A percentile compares a stretch with the other conserved stretches of the same genome.
Conservation (phyloP, 148 eudicot genomes). For the Rhododendron griersonianum region DNA sequence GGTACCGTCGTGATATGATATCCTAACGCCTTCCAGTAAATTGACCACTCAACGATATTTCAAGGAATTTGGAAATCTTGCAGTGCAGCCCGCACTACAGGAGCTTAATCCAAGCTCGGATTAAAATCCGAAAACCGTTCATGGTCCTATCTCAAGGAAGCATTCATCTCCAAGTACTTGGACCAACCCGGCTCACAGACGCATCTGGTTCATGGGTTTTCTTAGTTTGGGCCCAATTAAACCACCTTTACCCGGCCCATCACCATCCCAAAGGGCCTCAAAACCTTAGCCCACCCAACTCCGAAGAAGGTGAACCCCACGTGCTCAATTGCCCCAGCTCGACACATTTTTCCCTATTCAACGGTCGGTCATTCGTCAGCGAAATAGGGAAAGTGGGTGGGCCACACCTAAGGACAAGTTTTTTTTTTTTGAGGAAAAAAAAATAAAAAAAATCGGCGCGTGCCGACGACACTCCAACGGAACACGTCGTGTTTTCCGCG, state of each 20-base stretch:
- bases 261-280: not conserved
- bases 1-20: too few species aligned
- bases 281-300: not conserved
- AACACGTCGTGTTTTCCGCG: not conserved
- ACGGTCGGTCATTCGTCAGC: not conserved
- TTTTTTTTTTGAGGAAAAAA: not conserved
- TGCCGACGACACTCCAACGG: not conserved
- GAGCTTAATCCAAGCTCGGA: too few species aligned
- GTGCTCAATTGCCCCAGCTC: not conserved
- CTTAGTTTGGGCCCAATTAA: not conserved
- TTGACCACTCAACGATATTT: too few species aligned
- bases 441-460: not conserved
- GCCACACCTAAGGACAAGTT: not conserved
- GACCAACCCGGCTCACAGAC: too few species aligned
- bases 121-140: too few species aligned
- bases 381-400: not conserved
- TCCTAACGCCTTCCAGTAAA: too few species aligned
- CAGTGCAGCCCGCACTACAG: too few species aligned
- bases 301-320: not conserved
- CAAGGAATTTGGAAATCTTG: too few species aligned
- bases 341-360: not conserved
- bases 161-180: too few species aligned
- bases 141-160: too few species aligned
- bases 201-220: not conserved
- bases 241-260: not conserved